Base-by-base conservation (phyloP, 257 asterid genomes). In the Forsythia suspensa region DNA sequence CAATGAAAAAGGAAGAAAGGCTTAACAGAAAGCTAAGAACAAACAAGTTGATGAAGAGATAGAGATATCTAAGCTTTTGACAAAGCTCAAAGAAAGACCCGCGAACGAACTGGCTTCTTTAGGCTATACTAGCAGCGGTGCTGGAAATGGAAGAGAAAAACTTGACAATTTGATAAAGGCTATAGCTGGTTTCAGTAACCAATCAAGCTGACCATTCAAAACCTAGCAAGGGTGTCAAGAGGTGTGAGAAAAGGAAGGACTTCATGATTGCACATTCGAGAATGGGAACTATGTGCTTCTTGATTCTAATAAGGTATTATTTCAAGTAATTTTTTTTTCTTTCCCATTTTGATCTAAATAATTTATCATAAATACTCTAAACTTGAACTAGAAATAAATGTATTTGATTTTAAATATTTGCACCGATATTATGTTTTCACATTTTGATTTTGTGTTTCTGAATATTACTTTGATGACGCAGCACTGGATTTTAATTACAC, bases 21-120 rank as follows among this genome's bases (percentile, higher is more conserved):
- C 97, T 41, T 97, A 95, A 81, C 99, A 95, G 87, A 95, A 92
- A 84, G 97, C 98, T 68, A 95, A 95, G 87, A 93, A 93, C 87
- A 95, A 95, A 77, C 97, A 92, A 87, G 99, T 95, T 63, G 99
- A 93, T 57, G 95, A 93, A 81, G 97, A 95, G 86, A 86, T 95
- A 81, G 97, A 95, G 86, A 86, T 95, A 81, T 80, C 91, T 51
- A 76, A 78, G 65, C 97, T 92, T 42, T 91, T 97, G 18, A 79
- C 84, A 0, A 80, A 88, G 80, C 96, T 95, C 71, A 91, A 93
- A 90, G 92, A 91, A 83, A 86, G 52, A 61, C 99, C 93, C 20
- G 90, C 91, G 4, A 82, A 81, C 39, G 98, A 95, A 77, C 91
- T 95, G 63, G 91, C 96, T 46, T 92, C 92, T 6, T 74, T 92